These are phyloP conservation scores for Phytophthora fragariae DNA, from an alignment of 352 stramenopile species.

Conservation along the genomic window DNA sequence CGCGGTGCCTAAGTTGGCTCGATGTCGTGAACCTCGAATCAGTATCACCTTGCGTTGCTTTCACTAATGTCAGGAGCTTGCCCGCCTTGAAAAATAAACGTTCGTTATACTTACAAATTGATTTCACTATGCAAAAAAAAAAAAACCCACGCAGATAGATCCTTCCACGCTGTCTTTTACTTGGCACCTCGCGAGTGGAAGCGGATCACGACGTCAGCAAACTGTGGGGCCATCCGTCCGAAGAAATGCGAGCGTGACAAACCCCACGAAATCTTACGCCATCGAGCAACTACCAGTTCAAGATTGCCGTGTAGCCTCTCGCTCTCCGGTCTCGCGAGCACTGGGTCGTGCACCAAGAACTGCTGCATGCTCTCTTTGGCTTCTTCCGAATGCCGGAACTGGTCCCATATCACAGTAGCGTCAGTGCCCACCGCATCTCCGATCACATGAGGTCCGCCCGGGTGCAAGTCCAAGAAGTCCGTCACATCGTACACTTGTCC, in stretches of 20 bases:
- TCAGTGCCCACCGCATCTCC: constrained; percentile 74
- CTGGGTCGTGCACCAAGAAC: constrained; percentile 58
- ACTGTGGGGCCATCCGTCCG: constrained; percentile 49
- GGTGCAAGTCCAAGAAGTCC: constrained; percentile 71
- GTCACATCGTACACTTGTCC: constrained; percentile 75
- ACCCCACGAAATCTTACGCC: constrained; percentile 67
- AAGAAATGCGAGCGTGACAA: constrained; percentile 63
- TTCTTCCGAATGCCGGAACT: constrained; percentile 73
- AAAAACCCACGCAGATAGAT: constrained; percentile 12
- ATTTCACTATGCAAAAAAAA: constrained; percentile 18
- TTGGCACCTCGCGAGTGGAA: constrained; percentile 39
- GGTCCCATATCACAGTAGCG: constrained; percentile 71
- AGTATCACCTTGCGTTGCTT: constrained; percentile 67
- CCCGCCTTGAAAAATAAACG: constrained; percentile 2
- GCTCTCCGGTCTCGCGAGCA: constrained; percentile 40
- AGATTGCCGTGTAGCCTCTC: constrained; percentile 49
- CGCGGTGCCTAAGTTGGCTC: constrained; percentile 76
- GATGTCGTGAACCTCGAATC: constrained; percentile 49
- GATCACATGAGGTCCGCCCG: constrained; percentile 75
- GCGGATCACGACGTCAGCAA: constrained; percentile 49
- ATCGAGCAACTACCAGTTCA: constrained; percentile 41
- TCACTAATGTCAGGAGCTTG: constrained; percentile 25
- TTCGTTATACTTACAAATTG: constrained; percentile 20
- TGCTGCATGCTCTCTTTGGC: constrained; percentile 72
- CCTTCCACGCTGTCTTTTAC: constrained; percentile 4